phyloP scores from a whole-genome alignment of 169 alveolate species.

The Babesia caballi region DNA sequence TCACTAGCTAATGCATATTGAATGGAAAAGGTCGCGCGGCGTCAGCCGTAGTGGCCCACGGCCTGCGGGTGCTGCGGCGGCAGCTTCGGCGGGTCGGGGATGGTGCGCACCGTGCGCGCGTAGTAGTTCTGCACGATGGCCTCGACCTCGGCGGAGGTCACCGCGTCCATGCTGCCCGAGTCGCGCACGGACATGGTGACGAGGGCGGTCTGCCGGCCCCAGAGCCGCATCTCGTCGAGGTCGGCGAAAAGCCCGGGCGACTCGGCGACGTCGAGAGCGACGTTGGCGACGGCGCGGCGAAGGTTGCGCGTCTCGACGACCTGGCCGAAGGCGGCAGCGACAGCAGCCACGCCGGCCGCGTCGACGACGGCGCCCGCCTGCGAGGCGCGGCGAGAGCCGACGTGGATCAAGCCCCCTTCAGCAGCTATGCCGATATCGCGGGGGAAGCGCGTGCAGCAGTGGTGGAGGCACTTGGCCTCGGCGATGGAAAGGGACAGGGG shows the following conservation, averaged over 20 bases:
- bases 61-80: conserved; percentile 35
- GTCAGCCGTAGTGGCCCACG: conserved; percentile 15
- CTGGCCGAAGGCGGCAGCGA: neutral
- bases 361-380: neutral
- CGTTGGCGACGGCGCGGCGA: conserved; percentile 31
- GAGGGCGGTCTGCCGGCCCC: conserved; percentile 44
- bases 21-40: neutral
- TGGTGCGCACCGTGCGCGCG: conserved; percentile 27
- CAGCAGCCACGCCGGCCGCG: conserved; percentile 7
- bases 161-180: conserved; percentile 26
- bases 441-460: conserved; percentile 34
- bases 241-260: conserved; percentile 1
- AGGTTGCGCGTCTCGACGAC: conserved; percentile 11
- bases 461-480: conserved; percentile 22
- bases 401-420: neutral
- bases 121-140: conserved; percentile 25
- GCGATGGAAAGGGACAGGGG: conserved; percentile 7
- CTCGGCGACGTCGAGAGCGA: conserved; percentile 23
- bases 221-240: conserved; percentile 48
- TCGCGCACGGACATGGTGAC: conserved; percentile 46
- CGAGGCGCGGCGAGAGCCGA: neutral
- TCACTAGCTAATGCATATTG: neutral
- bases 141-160: conserved; percentile 21
- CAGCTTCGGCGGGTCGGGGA: conserved; percentile 54
- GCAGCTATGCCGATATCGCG: conserved; percentile 7